These are phyloP conservation scores for Tulasnella sp. DNA, from an alignment of 768 basidiomycete genomes.

Conservation along the genomic window DNA sequence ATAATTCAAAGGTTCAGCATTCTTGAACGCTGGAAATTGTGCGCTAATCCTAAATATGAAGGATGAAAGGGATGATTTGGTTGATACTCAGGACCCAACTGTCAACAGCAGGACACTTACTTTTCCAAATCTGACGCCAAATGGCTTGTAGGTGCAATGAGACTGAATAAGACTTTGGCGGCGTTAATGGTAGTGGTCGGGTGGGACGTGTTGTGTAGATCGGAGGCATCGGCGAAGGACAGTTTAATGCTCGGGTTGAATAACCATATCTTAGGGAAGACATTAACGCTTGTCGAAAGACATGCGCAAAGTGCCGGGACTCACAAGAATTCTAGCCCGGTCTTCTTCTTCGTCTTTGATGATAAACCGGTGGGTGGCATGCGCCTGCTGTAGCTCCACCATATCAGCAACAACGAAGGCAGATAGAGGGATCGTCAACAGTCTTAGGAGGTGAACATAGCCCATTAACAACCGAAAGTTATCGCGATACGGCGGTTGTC, in stretches of 20 bases:
- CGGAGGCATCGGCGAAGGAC: constrained; percentile 45
- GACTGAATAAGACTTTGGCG: constrained; percentile 80
- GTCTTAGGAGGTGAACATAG: constrained; percentile 20
- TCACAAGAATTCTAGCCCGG: constrained; percentile 62
- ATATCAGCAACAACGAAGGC: constrained; percentile 90
- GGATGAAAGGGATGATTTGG: constrained; percentile 1
- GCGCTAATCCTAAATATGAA: neutral
- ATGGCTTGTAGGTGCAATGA: constrained; percentile 53
- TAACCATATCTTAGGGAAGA: constrained; percentile 63
- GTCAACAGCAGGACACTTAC: constrained; percentile 29
- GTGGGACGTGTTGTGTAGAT: constrained; percentile 42
- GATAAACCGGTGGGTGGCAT: constrained; percentile 87
- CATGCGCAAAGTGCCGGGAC: constrained; percentile 23
- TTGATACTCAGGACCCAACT: neutral
- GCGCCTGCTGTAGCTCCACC: constrained; percentile 82
- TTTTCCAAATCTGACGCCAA: constrained; percentile 41
- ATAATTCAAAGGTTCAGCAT: constrained; percentile 81
- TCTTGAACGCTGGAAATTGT: constrained; percentile 71
- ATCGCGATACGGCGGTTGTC: neutral
- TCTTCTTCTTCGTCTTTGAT: constrained; percentile 82
- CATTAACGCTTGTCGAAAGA: too few relatives aligned
- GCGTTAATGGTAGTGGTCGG: constrained; percentile 52
- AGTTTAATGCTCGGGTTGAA: constrained; percentile 85
- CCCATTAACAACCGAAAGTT: neutral
- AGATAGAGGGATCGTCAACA: constrained; percentile 49